These are phyloP conservation scores for Hippophae gyantsensis DNA, from an alignment of 306 rosid genomes.

Conservation along the genomic window DNA sequence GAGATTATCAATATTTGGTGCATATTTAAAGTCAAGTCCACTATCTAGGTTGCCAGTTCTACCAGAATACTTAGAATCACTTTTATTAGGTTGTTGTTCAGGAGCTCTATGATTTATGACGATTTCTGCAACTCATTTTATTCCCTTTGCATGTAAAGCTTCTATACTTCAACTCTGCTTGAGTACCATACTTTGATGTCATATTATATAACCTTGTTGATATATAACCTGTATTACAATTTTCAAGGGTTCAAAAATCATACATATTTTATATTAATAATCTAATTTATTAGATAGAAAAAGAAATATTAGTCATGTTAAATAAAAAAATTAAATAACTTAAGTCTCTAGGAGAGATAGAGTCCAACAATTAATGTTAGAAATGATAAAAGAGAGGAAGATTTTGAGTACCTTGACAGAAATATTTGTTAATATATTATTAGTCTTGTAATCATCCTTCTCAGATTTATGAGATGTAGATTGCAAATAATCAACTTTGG, in stretches of 20 bases:
- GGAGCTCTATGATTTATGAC: slow-evolving; percentile 74
- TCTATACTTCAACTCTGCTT: slow-evolving; percentile 43
- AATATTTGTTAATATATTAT: too few relatives aligned
- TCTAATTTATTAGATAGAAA: not conserved
- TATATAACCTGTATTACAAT: slow-evolving; percentile 31
- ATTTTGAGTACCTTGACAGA: slow-evolving; percentile 24
- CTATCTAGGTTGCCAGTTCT: slow-evolving; percentile 49
- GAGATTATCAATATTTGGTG: slow-evolving; percentile 42
- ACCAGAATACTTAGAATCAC: slow-evolving; percentile 40
- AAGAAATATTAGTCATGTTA: not conserved
- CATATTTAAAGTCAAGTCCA: slow-evolving; percentile 17
- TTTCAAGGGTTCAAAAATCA: not conserved
- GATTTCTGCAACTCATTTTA: slow-evolving; percentile 47
- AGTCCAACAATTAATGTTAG: not conserved
- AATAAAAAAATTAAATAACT: not conserved
- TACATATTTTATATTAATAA: too few relatives aligned
- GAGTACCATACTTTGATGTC: slow-evolving; percentile 48
- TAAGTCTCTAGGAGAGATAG: too few relatives aligned
- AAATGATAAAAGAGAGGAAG: not conserved
- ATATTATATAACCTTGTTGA: slow-evolving; percentile 68
- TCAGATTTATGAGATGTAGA: too few relatives aligned
- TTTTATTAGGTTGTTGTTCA: slow-evolving; percentile 2
- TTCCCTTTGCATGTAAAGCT: slow-evolving; percentile 34
- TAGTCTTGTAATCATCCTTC: too few relatives aligned
- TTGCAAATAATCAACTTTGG: too few relatives aligned